Evolutionary conservation across 106 monocot species (phyloP), one percentile per base, ranked within the genome.

Genomic region (Dendrobium chrysotoxum): DNA sequence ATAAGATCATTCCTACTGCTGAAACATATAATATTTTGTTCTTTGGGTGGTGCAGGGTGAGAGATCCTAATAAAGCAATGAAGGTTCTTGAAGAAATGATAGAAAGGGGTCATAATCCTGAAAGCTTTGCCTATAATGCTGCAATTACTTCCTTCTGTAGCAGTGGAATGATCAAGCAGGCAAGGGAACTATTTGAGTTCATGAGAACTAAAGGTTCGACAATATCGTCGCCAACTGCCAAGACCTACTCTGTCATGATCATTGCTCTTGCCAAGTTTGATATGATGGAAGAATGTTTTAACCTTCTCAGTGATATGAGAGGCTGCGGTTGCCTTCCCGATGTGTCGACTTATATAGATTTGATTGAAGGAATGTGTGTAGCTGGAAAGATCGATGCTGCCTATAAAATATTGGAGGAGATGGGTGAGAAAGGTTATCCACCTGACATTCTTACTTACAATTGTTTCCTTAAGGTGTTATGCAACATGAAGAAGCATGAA

Each of bases 1-100:
- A 77, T 4, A 95, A 86, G 87, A 54, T 99, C 4, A 35, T 16
- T 1, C 93, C 90, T 0, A 90, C 93, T 84, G 84, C 91, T 0
- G 85, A 91, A 53, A 99, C 95, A 1, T 99, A 90, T 76, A 93
- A 88, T 11, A 91, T 92, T 76, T 65, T 99, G 82, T 99, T 99
- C 75, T 99, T 99, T 35, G 95, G 99, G 42, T 99, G 99, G 95
- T 99, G 99, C 73, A 82, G 99, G n/a, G 88, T 90, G 17, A 81
- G 86, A 57, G 85, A 95, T 72, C 95, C 99, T 0, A 77, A 81
- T 54, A 90, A 86, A 57, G 99, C 93, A 7, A 99, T 99, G 91
- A 86, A 90, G 72, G 83, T 99, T 79, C 84, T 99, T 4, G 93
- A 91, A 58, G 95, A 95, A 89, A 99, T 99, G 99, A 81, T 99